Evolutionary conservation across 495 filamentous ascomycete genomes (phyloP).

Genomic region (Penicillium robsamsonii): DNA sequence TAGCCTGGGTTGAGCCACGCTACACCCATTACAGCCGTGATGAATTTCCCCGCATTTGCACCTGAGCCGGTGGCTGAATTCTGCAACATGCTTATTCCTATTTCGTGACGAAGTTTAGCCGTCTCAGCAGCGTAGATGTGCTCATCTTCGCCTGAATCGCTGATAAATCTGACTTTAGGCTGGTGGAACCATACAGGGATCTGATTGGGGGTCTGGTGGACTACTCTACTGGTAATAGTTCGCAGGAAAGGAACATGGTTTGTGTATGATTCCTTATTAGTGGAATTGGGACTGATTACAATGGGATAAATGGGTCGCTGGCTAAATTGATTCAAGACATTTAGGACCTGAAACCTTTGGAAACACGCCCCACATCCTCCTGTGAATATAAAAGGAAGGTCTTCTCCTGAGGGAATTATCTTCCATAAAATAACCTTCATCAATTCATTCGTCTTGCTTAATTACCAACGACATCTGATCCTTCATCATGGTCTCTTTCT

Average conservation of each 20-base stretch:
- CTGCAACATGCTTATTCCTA: neutral
- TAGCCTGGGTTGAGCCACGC: slow-evolving; percentile 1
- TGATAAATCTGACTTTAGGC: neutral
- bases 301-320: slow-evolving; percentile 8
- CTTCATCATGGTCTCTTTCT: slow-evolving; percentile 47
- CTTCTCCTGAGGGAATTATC: neutral
- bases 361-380: slow-evolving; percentile 3
- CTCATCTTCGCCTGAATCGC: neutral
- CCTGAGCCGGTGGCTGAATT: slow-evolving; percentile 2
- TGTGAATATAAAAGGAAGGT: slow-evolving; percentile 6
- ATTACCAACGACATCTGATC: neutral
- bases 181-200: neutral
- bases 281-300: neutral
- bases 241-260: neutral
- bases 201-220: neutral
- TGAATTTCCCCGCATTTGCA: slow-evolving; percentile 8
- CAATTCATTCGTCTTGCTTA: neutral
- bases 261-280: neutral
- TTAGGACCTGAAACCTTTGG: slow-evolving; percentile 2
- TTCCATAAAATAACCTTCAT: neutral
- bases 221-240: neutral
- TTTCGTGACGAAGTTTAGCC: slow-evolving; percentile 1
- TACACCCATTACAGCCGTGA: slow-evolving; percentile 5
- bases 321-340: slow-evolving; percentile 7
- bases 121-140: neutral